Evolutionary conservation across 2,329 filamentous ascomycete species (phyloP).

Genomic region (Colletotrichum nymphaeae): DNA sequence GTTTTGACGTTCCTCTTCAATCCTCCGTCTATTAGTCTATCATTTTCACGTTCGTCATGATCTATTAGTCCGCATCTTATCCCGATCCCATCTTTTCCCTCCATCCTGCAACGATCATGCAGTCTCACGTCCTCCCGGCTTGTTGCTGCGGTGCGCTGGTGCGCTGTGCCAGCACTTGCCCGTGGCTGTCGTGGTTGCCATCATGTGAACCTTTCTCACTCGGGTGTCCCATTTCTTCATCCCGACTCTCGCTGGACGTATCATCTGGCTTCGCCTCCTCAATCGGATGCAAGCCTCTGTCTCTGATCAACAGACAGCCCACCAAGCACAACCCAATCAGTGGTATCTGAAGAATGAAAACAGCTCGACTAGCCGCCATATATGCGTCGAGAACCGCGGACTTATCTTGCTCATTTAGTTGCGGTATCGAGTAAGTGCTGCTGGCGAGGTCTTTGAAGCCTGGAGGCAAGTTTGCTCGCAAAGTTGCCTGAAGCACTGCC

Average conservation of each 20-base stretch:
- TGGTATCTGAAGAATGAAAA: conserved; percentile 68
- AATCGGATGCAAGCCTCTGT: conserved; percentile 55
- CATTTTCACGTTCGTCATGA: too few relatives aligned
- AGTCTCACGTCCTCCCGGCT: neutral
- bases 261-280: neutral
- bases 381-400: conserved; percentile 52
- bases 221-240: conserved; percentile 13
- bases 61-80: too few relatives aligned
- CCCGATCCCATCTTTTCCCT: neutral
- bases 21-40: too few relatives aligned
- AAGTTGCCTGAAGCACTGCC: conserved; percentile 53
- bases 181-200: neutral
- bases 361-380: conserved; percentile 62
- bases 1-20: too few relatives aligned
- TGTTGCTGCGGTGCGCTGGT: neutral
- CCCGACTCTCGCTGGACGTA: conserved; percentile 4
- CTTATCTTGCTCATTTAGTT: conserved; percentile 25
- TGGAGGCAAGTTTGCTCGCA: conserved; percentile 41
- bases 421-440: conserved; percentile 44
- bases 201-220: neutral
- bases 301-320: conserved; percentile 62
- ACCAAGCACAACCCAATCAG: conserved; percentile 62
- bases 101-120: too few relatives aligned
- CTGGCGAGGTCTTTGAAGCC: conserved; percentile 41
- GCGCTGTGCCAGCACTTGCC: neutral